A percentile compares a stretch with the other conserved stretches of the same genome.
These are phyloP conservation scores for Pichia heedii DNA, from an alignment of 805 yeast species.

Conservation along the genomic window DNA sequence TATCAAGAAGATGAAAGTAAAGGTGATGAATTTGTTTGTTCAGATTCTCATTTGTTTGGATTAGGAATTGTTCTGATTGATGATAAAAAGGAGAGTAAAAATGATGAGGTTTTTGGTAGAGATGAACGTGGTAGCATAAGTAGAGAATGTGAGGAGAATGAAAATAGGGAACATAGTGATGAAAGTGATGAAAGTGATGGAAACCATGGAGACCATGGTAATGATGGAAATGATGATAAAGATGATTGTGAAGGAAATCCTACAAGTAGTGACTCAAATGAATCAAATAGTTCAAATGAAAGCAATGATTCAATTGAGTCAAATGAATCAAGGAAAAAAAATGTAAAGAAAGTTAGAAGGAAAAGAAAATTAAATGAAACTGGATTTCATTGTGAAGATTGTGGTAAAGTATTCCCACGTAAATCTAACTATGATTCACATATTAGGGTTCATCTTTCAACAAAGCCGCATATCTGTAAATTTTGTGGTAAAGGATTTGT, in stretches of 20 bases:
- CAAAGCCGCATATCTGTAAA: constrained; percentile 9
- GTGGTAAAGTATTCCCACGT: constrained; percentile 10
- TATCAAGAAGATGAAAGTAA: not conserved
- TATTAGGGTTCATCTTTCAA: constrained; percentile 8
- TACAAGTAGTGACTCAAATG: not conserved
- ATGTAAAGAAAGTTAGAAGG: no score
- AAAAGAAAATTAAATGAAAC: no score
- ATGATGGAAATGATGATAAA: not conserved
- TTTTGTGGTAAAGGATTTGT: constrained; percentile 11
- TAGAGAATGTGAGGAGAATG: no score
- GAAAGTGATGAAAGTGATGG: not conserved
- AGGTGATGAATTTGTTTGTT: not conserved
- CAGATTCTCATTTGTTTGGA: not conserved
- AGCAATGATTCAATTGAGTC: not conserved
- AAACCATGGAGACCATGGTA: not conserved
- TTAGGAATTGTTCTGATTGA: not conserved
- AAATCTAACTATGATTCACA: constrained; percentile 15
- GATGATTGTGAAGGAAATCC: not conserved
- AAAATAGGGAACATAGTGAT: no score
- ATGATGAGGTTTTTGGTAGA: no score
- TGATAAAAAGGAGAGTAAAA: not conserved
- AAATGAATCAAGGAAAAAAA: not conserved
- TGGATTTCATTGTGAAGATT: constrained; percentile 6
- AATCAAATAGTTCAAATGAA: not conserved
- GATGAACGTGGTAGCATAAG: no score